Percentiles rank a stretch among this genome's conserved stretches.
Conservation (phyloP, 768 basidiomycete species). For the Mrakia blollopis region DNA sequence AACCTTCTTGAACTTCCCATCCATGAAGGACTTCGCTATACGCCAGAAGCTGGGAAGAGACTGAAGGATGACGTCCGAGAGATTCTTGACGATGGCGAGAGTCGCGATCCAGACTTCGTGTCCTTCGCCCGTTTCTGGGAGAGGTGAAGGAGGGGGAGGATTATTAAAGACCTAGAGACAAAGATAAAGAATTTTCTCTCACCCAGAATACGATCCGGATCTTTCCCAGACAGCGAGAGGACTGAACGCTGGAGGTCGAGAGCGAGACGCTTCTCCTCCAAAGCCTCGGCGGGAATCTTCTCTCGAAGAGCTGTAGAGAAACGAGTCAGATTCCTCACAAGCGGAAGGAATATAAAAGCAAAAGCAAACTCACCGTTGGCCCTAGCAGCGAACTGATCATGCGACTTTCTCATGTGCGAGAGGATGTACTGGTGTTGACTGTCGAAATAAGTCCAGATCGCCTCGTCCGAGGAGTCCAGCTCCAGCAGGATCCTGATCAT, state of each 20-base stretch:
- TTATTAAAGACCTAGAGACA: no score
- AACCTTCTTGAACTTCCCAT: conserved; percentile 64
- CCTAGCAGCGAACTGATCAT: neutral
- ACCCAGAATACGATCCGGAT: conserved; percentile 5
- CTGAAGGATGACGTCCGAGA: conserved; percentile 80
- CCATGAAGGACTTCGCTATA: conserved; percentile 82
- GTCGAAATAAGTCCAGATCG: conserved; percentile 93
- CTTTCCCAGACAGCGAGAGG: conserved; percentile 1
- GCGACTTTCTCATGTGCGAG: conserved; percentile 2
- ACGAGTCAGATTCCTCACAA: conserved; percentile 27
- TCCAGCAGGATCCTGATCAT: conserved; percentile 75
- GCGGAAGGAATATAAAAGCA: conserved; percentile 31
- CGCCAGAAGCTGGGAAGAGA: conserved; percentile 90
- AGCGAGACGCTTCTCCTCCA: conserved; percentile 23
- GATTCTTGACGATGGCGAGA: conserved; percentile 69
- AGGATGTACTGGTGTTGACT: conserved; percentile 83
- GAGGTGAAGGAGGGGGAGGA: neutral
- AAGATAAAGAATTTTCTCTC: no score
- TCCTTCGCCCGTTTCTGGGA: conserved; percentile 63
- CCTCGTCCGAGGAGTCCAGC: conserved; percentile 77
- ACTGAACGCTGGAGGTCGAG: conserved; percentile 35
- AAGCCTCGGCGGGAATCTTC: neutral
- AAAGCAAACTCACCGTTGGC: neutral
- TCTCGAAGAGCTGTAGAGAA: neutral
- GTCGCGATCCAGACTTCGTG: conserved; percentile 78